Evolutionary conservation across 768 basidiomycete genomes (phyloP).

Genomic region (Lenzites betulinus): DNA sequence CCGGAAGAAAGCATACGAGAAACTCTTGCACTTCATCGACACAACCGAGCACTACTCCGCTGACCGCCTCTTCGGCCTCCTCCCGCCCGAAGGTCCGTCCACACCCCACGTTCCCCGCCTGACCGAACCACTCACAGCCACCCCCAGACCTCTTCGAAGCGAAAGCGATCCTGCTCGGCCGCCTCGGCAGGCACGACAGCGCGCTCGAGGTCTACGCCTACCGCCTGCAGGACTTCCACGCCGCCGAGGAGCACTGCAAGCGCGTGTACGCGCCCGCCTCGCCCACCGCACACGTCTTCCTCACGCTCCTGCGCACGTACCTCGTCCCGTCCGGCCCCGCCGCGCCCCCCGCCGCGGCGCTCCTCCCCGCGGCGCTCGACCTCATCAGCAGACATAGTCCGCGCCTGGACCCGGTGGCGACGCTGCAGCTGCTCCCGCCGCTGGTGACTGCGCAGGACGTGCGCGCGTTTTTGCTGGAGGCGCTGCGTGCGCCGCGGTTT

Average conservation of each 20-base stretch:
- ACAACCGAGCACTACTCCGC: constrained; percentile 68
- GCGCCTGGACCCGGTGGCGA: constrained; percentile 79
- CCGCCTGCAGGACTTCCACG: constrained; percentile 74
- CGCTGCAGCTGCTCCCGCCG: constrained; percentile 86
- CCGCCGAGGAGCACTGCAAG: constrained; percentile 97
- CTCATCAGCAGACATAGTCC: constrained; percentile 84
- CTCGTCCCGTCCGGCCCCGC: constrained; percentile 71
- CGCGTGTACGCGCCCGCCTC: constrained; percentile 62
- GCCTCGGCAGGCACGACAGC: constrained; percentile 88
- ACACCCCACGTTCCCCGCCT: too few species aligned
- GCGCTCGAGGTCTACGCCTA: constrained; percentile 96
- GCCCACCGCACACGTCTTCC: constrained; percentile 65
- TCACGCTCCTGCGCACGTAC: constrained; percentile 85
- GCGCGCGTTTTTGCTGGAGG: constrained; percentile 72
- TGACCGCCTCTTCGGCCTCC: constrained; percentile 77
- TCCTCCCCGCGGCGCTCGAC: constrained; percentile 83
- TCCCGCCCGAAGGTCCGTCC: constrained; percentile 90
- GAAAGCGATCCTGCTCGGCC: constrained; percentile 87
- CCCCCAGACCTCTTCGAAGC: constrained; percentile 82
- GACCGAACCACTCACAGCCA: not conserved
- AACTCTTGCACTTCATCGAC: constrained; percentile 77
- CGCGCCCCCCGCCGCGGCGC: constrained; percentile 53
- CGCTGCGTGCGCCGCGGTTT: constrained; percentile 64
- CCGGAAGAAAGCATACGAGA: constrained; percentile 57
- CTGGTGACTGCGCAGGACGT: constrained; percentile 85